phyloP scores from a whole-genome alignment of 352 stramenopile species.

The Salisapilia sapeloensis region DNA sequence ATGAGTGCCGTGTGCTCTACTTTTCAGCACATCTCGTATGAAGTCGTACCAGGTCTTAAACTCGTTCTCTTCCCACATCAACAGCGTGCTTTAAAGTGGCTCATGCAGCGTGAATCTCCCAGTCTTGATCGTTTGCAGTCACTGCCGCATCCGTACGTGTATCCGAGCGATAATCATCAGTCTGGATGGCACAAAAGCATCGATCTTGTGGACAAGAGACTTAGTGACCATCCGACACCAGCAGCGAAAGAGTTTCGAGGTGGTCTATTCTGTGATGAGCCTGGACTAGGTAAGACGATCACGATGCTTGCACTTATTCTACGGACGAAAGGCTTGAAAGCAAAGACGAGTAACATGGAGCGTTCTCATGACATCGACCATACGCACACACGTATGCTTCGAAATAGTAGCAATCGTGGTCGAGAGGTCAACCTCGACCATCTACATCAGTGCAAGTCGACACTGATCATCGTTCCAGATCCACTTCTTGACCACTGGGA shows the following conservation, averaged over 20 bases:
- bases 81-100: conserved; percentile 55
- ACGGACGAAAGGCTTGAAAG: conserved; percentile 43
- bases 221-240: conserved; percentile 4
- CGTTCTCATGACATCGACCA: no score
- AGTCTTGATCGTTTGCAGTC: neutral
- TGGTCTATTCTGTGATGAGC: conserved; percentile 72
- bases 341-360: no score
- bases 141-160: conserved; percentile 32
- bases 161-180: conserved; percentile 5
- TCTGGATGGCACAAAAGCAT: conserved; percentile 14
- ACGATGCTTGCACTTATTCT: conserved; percentile 71
- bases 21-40: conserved; percentile 70
- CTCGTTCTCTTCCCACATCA: conserved; percentile 64
- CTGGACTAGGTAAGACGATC: conserved; percentile 73
- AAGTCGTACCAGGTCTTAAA: conserved; percentile 60
- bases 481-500: conserved; percentile 65
- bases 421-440: conserved; percentile 23
- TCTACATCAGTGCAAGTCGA: conserved; percentile 23
- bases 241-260: conserved; percentile 25
- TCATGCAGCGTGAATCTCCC: conserved; percentile 47
- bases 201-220: conserved; percentile 33
- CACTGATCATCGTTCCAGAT: conserved; percentile 56
- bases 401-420: conserved; percentile 7
- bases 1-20: conserved; percentile 45
- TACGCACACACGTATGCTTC: neutral